Conservation (phyloP, 768 basidiomycete species). For the Nidula microcarpa region DNA sequence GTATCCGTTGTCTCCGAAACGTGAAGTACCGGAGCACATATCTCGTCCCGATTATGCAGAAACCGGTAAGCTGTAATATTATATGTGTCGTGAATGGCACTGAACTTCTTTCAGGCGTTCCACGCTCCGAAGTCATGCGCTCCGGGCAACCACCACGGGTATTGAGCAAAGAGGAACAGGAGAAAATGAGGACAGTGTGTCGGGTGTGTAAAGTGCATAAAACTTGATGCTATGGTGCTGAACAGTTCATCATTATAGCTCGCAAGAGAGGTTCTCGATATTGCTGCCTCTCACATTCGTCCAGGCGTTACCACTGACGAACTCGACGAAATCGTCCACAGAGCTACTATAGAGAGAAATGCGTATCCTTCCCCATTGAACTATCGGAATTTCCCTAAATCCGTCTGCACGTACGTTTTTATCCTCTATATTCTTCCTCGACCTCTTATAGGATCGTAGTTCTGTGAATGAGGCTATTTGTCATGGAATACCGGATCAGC, state of each 20-base stretch:
- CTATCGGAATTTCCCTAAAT: conserved; percentile 91
- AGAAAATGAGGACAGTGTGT: conserved; percentile 86
- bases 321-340: conserved; percentile 90
- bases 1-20: conserved; percentile 83
- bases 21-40: conserved; percentile 80
- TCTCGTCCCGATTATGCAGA: conserved; percentile 84
- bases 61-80: conserved; percentile 27
- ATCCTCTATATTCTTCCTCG: background rate
- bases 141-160: conserved; percentile 63
- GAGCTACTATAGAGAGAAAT: conserved; percentile 84
- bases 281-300: conserved; percentile 78
- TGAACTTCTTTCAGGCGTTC: conserved; percentile 41
- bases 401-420: conserved; percentile 86
- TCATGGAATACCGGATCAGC: conserved; percentile 92
- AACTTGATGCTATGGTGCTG: no score
- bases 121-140: conserved; percentile 52
- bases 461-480: conserved; percentile 96
- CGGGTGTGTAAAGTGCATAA: conserved; percentile 71
- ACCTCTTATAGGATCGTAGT: conserved; percentile 28
- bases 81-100: conserved; percentile 1
- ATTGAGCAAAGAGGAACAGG: conserved; percentile 71
- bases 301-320: conserved; percentile 98
- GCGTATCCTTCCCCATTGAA: conserved; percentile 94
- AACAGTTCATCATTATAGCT: no score
- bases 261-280: conserved; percentile 88